Evolutionary conservation across 192 early-diverging fungal genomes (phyloP), one percentile per base, ranked within the genome.

Genomic region (Rhizophagus sp.): DNA sequence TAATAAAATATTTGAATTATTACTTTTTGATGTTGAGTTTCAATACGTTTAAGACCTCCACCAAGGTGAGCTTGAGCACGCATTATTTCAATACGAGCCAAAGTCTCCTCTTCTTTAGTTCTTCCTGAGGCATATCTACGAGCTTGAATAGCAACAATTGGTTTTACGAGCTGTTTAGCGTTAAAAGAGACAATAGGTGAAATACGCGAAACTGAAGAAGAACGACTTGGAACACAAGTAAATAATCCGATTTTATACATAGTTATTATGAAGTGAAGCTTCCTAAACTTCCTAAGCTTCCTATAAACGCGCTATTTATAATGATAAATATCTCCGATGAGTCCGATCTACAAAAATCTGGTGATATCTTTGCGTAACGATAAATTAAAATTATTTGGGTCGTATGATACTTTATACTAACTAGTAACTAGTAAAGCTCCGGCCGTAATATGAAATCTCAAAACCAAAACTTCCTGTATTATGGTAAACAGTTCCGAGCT

Each of bases 21-120:
- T 88, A 91, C 93, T 88, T 96, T 96, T 57, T 82, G 87, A 83
- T 98, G 97, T 86, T 98, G 97, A 30, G 92, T 88, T 65, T 89
- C 91, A 69, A 95, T 94, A 73, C 93, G 89, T 76, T 91, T 89
- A 62, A 88, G 80, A 27, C 97, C 97, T 49, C 97, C 97, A 68
- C 97, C 97, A 19, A 91, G 66, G 2, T 87, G 80, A 10, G 96
- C 89, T 47, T 93, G 91, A 70, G 89, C 84, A 47, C 97, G 89
- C 83, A 97, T 95, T 22, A 65, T 81, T 66, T 90, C 87, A 81
- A 95, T 87, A 76, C 82, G 81, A 44, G 74, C 79, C 41, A 88
- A 79, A 49, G 83, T 83, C 67, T 83, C 84, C 81, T 77, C 75
- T 77, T 77, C 75, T 33, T 44, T 77, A 44, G 75, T 77, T n/a